phyloP scores from a whole-genome alignment of 176 grass and related monocot genomes.

The Microstegium vimineum region DNA sequence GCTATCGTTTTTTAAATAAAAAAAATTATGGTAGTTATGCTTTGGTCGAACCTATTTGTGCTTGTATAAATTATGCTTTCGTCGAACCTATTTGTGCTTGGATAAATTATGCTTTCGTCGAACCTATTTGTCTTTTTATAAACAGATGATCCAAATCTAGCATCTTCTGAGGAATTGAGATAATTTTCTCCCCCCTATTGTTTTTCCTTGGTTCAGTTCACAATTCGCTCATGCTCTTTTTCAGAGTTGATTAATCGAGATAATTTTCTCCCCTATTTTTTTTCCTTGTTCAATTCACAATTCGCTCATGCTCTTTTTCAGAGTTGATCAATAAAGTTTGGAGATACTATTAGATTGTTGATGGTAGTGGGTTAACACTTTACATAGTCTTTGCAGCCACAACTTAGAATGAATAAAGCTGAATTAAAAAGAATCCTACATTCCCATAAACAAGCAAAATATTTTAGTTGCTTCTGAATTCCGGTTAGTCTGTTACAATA shows the following conservation, averaged over 20 bases:
- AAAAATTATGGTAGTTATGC: neutral
- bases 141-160: neutral
- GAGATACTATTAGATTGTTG: neutral
- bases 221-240: neutral
- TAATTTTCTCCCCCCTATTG: neutral
- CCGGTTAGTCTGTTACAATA: neutral
- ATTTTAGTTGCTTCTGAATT: neutral
- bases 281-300: neutral
- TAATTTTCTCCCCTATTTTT: neutral
- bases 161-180: neutral
- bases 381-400: neutral
- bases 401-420: neutral
- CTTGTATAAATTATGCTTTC: neutral
- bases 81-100: too few relatives aligned
- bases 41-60: neutral
- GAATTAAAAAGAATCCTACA: neutral
- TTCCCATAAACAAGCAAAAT: neutral
- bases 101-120: neutral
- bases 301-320: neutral
- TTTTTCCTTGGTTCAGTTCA: neutral
- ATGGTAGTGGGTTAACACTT: neutral
- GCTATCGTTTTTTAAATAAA: neutral
- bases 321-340: neutral
- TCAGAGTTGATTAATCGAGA: neutral
- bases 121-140: neutral